A percentile compares a stretch with the other conserved stretches of the same genome.
Evolutionary conservation across 2,329 filamentous ascomycete species (phyloP).

Genomic region (Mycosphaerella sp.): DNA sequence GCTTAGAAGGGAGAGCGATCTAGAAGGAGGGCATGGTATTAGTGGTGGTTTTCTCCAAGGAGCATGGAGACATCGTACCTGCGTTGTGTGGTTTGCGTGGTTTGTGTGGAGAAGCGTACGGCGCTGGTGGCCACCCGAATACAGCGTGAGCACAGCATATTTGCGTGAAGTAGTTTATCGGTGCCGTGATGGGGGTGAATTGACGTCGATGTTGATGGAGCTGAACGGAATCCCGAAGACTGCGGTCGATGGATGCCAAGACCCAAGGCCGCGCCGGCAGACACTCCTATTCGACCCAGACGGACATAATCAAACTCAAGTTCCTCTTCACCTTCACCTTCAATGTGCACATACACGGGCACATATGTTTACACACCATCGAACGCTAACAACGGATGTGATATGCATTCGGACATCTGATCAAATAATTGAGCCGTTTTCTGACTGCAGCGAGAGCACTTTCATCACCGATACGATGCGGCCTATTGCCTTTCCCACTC

Average conservation of each 20-base stretch:
- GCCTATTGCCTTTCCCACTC: no score
- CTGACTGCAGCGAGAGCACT: no score
- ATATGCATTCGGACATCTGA: no score
- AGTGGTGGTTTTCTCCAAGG: not conserved
- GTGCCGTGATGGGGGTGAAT: not conserved
- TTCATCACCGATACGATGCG: no score
- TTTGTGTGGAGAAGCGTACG: not conserved
- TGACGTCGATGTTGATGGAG: not conserved
- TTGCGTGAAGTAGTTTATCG: not conserved
- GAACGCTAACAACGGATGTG: no score
- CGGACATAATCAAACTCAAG: no score
- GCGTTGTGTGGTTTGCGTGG: not conserved
- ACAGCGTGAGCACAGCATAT: constrained; percentile 10
- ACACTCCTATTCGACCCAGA: no score
- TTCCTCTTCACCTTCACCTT: not conserved
- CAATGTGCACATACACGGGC: no score
- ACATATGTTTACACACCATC: no score
- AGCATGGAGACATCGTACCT: not conserved
- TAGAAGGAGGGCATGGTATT: not conserved
- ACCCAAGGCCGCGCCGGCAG: not conserved
- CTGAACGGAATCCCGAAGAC: not conserved
- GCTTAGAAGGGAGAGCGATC: constrained; percentile 22
- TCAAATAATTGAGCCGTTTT: no score
- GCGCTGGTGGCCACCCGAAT: constrained; percentile 1
- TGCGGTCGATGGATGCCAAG: not conserved